Conservation (phyloP, 2,329 filamentous ascomycete genomes). For the Chrysoporthe cubensis region DNA sequence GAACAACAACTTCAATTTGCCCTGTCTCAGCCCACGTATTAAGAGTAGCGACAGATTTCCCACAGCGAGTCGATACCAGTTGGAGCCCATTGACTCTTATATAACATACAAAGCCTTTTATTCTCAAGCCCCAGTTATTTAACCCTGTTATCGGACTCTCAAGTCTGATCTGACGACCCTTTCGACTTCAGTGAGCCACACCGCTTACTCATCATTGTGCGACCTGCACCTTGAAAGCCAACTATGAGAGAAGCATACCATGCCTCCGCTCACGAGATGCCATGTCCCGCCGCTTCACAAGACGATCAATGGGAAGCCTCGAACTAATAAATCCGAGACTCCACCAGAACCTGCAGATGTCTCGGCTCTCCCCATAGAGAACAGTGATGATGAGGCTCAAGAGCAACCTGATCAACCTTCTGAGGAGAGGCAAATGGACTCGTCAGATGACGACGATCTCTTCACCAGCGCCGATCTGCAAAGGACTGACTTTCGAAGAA, state of each 20-base stretch:
- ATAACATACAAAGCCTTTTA: not conserved
- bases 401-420: slow-evolving; percentile 2
- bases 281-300: slow-evolving; percentile 6
- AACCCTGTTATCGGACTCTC: not conserved
- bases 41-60: not conserved
- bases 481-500: slow-evolving; percentile 38
- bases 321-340: not conserved
- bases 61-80: not conserved
- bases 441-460: slow-evolving; percentile 33
- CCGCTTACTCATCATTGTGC: not conserved
- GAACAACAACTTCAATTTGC: not conserved
- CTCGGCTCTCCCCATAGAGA: slow-evolving; percentile 33
- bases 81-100: not conserved
- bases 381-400: slow-evolving; percentile 34
- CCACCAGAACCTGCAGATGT: slow-evolving; percentile 32
- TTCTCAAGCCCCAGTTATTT: not conserved
- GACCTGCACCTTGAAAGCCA: not conserved
- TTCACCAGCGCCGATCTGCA: slow-evolving; percentile 39
- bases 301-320: slow-evolving; percentile 26
- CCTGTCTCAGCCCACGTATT: not conserved
- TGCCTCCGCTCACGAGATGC: slow-evolving; percentile 6
- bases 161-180: not conserved
- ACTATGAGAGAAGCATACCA: not conserved
- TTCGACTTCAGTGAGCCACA: not conserved
- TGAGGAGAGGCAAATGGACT: slow-evolving; percentile 20